Evolutionary conservation across 768 basidiomycete genomes (phyloP), one percentile per base, ranked within the genome.

Genomic region (Boletus rubroflammeus): DNA sequence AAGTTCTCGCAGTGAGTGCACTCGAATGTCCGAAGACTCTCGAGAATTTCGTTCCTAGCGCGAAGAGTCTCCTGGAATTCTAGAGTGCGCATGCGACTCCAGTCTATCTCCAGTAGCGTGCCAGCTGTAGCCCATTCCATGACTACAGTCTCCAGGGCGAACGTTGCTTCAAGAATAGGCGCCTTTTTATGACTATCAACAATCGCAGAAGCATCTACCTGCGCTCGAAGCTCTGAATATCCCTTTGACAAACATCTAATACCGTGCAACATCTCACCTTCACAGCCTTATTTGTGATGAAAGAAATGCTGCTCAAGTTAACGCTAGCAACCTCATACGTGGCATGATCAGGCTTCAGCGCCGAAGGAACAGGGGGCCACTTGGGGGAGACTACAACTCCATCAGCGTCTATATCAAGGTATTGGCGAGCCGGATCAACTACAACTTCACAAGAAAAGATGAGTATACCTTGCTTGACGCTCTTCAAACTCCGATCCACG

Each of bases 21-120:
- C 4, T 63, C 69, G 41, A 72, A 74, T 5, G 51, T 73, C 14
- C 69, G 59, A 29, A 89, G 64, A 26, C 72, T 72, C 55, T 76
- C 68, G 2, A 73, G 66, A 6, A 86, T 66, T 11, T 70, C 71
- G 47, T 85, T 75, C 54, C 94, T 76, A 38, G 76, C 64, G 54
- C 81, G 81, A 48, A 98, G 66, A 21, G 78, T 73, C 58, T 98
- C 96, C 68, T 98, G 93, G 67, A 98, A 97, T 50, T 98, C 94
- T 8, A 99, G 71, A n/a, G 83, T 77, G 42, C 88, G 82, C 67
- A 93, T 80, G 48, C 87, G 81, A 51, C 75, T 76, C 95, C 94
- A 98, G 51, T 92, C 91, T 5, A 86, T 81, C 68, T 99, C 97
- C 2, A 82, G 80, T 14, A 93, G 72, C 3, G 60, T 61, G 8